Evolutionary conservation across 371 early-diverging fungal species (phyloP), one percentile per base, ranked within the genome.

Genomic region (Haplosporangium sp.): DNA sequence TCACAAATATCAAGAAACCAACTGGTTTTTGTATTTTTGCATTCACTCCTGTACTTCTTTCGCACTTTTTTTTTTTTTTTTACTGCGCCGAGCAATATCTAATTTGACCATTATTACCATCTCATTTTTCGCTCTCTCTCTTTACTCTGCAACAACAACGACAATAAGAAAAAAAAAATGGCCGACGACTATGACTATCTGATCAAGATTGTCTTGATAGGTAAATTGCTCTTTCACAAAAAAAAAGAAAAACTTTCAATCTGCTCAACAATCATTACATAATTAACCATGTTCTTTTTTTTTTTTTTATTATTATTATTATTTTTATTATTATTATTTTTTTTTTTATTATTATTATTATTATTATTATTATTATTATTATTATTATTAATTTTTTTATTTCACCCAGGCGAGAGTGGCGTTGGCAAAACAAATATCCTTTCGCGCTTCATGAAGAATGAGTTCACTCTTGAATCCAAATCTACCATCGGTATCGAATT

Each of bases 161-260:
- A n/a, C n/a, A n/a, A n/a, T n/a, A n/a, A n/a, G n/a, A n/a, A n/a
- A n/a, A n/a, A n/a, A 50, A 48, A 11, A 35, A 74, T 85, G 73
- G 74, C 85, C 6, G 87, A 85, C 72, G 84, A 86, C 67, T 88
- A 86, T 62, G 86, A 86, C 64, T 88, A 85, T 40, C 77, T 88
- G 39, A 85, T 84, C 83, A 88, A 88, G 66, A 75, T 86, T 69
- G 85, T 87, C 8, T 69, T 85, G 53, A 86, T 86, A 55, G 69
- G 63, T 68, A 68, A 35, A 34, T 40, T 38, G 38, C 47, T 45
- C 37, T 40, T 27, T 17, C n/a, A n/a, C n/a, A n/a, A n/a, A n/a
- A n/a, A n/a, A n/a, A n/a, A n/a, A n/a, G 50, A 17, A 48, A 64
- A 38, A 20, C 39, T 27, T 38, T 17, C 45, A 45, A n/a, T n/a